Conservation (phyloP, 306 rosid species). For the Vigna mungo region DNA sequence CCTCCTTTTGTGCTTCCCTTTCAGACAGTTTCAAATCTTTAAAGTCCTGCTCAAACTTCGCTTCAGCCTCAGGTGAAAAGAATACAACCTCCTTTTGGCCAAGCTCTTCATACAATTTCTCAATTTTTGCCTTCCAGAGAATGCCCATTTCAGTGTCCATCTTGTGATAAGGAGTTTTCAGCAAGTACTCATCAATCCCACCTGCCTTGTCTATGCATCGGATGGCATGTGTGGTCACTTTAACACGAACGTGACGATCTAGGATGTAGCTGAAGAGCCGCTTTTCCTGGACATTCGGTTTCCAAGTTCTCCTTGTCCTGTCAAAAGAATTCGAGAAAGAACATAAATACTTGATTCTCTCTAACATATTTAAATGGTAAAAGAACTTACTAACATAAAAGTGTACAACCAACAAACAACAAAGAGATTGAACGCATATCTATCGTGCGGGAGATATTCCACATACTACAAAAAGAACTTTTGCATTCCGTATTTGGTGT, state of each 20-base stretch:
- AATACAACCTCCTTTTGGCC: constrained; percentile 74
- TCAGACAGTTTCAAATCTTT: constrained; percentile 69
- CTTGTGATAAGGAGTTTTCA: constrained; percentile 89
- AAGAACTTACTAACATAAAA: constrained; percentile 29
- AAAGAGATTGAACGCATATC: constrained; percentile 4
- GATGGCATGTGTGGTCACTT: constrained; percentile 91
- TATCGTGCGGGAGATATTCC: not conserved
- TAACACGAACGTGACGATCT: constrained; percentile 84
- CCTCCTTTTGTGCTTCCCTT: constrained; percentile 67
- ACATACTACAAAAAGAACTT: constrained; percentile 8
- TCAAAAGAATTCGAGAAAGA: constrained; percentile 45
- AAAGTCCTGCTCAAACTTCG: constrained; percentile 69
- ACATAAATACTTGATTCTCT: constrained; percentile 27
- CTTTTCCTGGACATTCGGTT: constrained; percentile 93
- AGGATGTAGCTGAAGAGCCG: constrained; percentile 90
- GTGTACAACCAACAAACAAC: constrained; percentile 26
- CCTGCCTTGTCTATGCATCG: constrained; percentile 96
- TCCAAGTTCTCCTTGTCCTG: constrained; percentile 90
- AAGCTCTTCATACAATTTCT: constrained; percentile 75
- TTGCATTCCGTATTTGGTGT: constrained; percentile 10
- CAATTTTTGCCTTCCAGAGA: constrained; percentile 90
- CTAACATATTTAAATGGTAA: constrained; percentile 6
- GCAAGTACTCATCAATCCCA: constrained; percentile 93
- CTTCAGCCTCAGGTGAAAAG: constrained; percentile 77
- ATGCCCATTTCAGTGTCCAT: constrained; percentile 94